phyloP scores from a whole-genome alignment of 2,329 filamentous ascomycete genomes.

The Microcyclospora tardicrescens region DNA sequence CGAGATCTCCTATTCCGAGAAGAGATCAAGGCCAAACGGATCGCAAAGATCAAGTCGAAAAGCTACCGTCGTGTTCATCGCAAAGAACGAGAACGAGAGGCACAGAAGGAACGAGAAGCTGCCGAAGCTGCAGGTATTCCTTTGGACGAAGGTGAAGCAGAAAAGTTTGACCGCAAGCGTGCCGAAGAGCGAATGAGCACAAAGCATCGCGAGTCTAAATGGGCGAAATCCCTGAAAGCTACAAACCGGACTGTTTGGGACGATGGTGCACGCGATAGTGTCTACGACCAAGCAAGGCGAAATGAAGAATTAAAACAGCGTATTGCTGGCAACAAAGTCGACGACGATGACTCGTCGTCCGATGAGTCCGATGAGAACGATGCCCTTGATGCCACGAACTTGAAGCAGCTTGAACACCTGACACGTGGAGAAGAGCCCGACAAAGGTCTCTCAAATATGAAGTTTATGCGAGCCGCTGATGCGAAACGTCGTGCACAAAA shows the following conservation, averaged over 20 bases:
- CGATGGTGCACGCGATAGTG: constrained; percentile 64
- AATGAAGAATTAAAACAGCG: constrained; percentile 71
- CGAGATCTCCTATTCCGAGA: constrained; percentile 81
- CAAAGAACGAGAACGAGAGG: constrained; percentile 53
- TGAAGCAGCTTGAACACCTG: constrained; percentile 30
- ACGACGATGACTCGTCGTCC: constrained; percentile 34
- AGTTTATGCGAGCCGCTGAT: constrained; percentile 89
- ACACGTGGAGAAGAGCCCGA: constrained; percentile 25
- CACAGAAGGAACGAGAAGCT: constrained; percentile 46
- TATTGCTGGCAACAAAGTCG: constrained; percentile 57
- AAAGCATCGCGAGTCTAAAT: constrained; percentile 78
- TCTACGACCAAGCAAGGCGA: constrained; percentile 67
- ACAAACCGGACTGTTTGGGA: constrained; percentile 77
- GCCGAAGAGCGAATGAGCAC: constrained; percentile 77
- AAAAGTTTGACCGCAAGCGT: constrained; percentile 57
- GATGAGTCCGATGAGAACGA: constrained; percentile 44
- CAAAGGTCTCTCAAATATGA: constrained; percentile 62
- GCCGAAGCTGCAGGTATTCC: constrained; percentile 46
- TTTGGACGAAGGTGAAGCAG: constrained; percentile 51
- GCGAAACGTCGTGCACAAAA: constrained; percentile 65
- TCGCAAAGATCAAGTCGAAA: constrained; percentile 99
- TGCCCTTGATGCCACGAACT: constrained; percentile 42
- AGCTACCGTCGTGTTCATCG: constrained; percentile 84
- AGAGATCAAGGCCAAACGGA: constrained; percentile 73
- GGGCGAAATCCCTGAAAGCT: constrained; percentile 74